Conservation (phyloP, 306 rosid species). For the Astragalus membranaceus region DNA sequence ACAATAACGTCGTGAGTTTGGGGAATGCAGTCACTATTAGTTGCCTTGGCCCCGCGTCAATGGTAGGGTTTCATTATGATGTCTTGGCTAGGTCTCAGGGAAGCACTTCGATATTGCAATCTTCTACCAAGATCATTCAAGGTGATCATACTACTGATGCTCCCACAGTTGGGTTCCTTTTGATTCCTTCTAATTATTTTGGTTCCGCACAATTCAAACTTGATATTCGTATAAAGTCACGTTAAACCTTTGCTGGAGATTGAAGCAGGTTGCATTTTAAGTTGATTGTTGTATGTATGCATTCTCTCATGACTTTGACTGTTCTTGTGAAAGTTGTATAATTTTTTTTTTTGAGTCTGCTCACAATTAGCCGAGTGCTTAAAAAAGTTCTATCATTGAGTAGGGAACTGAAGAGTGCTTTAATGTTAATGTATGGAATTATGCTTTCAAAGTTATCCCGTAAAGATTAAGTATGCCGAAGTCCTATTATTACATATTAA, state of each 20-base stretch:
- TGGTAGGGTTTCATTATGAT: conserved; percentile 33
- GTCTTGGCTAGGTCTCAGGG: conserved; percentile 34
- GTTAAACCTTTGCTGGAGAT: not conserved
- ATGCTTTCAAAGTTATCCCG: not conserved
- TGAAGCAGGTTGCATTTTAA: not conserved
- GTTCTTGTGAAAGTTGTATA: not conserved
- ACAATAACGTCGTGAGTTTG: conserved; percentile 13
- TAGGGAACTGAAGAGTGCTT: not conserved
- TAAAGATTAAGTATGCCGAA: not conserved
- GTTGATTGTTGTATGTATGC: conserved; percentile 2
- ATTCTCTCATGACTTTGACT: not conserved
- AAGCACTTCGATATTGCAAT: conserved; percentile 29
- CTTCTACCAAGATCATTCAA: conserved; percentile 34
- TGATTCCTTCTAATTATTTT: conserved; percentile 40
- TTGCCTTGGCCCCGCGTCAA: conserved; percentile 44
- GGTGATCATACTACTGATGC: not conserved
- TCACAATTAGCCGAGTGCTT: too few relatives aligned
- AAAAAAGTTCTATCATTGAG: too few relatives aligned
- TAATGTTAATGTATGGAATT: not conserved
- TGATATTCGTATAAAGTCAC: conserved; percentile 41
- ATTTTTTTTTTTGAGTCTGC: too few relatives aligned
- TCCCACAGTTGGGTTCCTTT: conserved; percentile 27
- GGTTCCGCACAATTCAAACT: conserved; percentile 25
- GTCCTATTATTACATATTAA: not conserved
- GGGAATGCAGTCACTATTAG: conserved; percentile 44